Evolutionary conservation across 192 early-diverging fungal species (phyloP).

Genomic region (Coemansia sp.): DNA sequence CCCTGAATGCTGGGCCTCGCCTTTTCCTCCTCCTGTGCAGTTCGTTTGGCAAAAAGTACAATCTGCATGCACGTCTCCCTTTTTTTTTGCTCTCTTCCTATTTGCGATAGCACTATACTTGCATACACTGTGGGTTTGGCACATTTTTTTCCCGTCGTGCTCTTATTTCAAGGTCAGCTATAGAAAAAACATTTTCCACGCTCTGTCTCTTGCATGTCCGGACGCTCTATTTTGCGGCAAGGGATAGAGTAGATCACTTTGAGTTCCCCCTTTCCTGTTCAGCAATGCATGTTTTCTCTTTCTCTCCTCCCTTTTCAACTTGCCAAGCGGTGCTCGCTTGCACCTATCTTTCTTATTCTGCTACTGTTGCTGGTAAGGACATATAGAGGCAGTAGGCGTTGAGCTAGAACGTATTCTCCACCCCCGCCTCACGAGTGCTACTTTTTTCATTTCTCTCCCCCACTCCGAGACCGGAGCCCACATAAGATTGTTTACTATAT

Average conservation of each 20-base stretch:
- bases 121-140: conserved; percentile 9
- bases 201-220: neutral
- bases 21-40: neutral
- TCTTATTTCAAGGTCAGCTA: conserved; percentile 11
- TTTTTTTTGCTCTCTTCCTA: conserved; percentile 9
- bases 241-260: conserved; percentile 11
- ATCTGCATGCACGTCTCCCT: conserved; percentile 9
- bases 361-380: neutral
- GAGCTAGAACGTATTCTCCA: neutral
- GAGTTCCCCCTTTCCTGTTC: neutral
- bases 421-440: neutral
- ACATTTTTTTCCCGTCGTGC: conserved; percentile 4
- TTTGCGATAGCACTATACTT: conserved; percentile 19
- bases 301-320: conserved; percentile 5
- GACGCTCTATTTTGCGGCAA: conserved; percentile 15
- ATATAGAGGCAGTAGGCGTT: neutral
- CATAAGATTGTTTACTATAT: neutral
- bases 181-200: conserved; percentile 12
- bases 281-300: conserved; percentile 5
- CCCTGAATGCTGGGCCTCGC: neutral
- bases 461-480: neutral
- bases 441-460: conserved; percentile 2
- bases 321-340: neutral
- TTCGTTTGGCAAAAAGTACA: neutral
- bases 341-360: neutral